Base-by-base conservation (phyloP, 1,284 basidiomycete genomes). In the Rhodotorula glutinis region DNA sequence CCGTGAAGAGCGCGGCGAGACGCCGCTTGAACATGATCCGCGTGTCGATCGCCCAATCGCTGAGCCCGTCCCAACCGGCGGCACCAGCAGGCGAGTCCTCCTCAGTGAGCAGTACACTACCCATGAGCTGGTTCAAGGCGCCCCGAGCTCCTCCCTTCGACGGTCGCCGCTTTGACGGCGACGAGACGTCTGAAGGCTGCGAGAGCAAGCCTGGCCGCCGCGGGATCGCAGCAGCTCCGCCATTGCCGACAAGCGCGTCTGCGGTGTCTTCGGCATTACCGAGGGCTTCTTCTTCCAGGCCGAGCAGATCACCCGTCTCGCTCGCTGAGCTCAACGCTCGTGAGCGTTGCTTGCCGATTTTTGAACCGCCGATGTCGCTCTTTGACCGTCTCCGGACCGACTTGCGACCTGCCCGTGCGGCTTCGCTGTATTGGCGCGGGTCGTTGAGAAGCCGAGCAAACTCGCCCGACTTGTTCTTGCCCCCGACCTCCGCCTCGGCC, bases 21-120 rank as follows among this genome's bases (percentile, higher is more conserved):
- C 89, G 84, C 68, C 92, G 87, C 81, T 98, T 98, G 84, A 91
- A 92, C 40, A 95, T 83, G 60, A 97, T 85, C 47, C 92, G 87
- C 25, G 89, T 86, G 76, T 98, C 93, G 77, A 87, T 88, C 8
- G 92, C 93, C 73, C 91, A 93, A 78, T 92, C 89, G 54, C 86
- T 67, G 47, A 59, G 33, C 41, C 90, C 85, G 3, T 85, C 90
- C 92, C 93, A 98, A 53, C 77, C 73, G 65, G 75, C 73, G 21
- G 29, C 62, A 14, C 62, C 76, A 11, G 72, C 68, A 17, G 68
- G 44, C 29, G 79, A 81, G 53, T 84, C 85, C 11, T 77, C 78
- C 29, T 85, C 86, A 3, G 85, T 80, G 79, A 62, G 38, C 10
- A 62, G 40, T 9, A n/a, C 27, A 17, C 41, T 43, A 25, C 38